Evolutionary conservation across 2,329 filamentous ascomycete species (phyloP).

Genomic region (Fusarium kyushuense): DNA sequence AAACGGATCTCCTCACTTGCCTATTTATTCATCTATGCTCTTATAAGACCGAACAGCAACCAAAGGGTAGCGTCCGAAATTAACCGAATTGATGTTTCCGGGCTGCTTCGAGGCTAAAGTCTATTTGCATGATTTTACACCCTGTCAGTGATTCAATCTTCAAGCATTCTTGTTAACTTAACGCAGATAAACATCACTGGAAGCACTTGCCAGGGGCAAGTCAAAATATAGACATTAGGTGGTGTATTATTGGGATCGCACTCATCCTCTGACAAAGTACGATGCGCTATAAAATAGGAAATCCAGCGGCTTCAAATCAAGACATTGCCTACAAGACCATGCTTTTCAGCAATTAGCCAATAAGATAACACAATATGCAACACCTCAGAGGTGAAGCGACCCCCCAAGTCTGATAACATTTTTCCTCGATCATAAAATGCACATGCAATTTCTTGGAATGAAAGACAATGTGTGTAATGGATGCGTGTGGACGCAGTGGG

Average conservation of each 20-base stretch:
- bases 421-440: constrained; percentile 15
- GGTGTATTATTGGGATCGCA: constrained; percentile 4
- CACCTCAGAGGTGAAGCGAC: not conserved
- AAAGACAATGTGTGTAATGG: constrained; percentile 30
- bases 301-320: constrained; percentile 3
- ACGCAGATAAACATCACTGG: not conserved
- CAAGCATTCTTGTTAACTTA: not conserved
- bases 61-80: not conserved
- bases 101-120: not conserved
- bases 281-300: constrained; percentile 9
- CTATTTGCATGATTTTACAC: not conserved
- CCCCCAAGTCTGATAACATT: constrained; percentile 21
- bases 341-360: constrained; percentile 23
- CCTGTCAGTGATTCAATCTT: not conserved
- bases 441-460: constrained; percentile 28
- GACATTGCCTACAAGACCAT: constrained; percentile 7
- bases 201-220: not conserved
- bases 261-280: not conserved
- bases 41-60: too few relatives aligned
- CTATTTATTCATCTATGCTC: not conserved
- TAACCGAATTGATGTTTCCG: not conserved
- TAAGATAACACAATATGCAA: constrained; percentile 14
- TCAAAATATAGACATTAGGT: constrained; percentile 5
- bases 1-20: not conserved
- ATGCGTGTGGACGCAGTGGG: constrained; percentile 43